Evolutionary conservation across 306 rosid species (phyloP), one percentile per base, ranked within the genome.

Genomic region (Trifolium dubium): DNA sequence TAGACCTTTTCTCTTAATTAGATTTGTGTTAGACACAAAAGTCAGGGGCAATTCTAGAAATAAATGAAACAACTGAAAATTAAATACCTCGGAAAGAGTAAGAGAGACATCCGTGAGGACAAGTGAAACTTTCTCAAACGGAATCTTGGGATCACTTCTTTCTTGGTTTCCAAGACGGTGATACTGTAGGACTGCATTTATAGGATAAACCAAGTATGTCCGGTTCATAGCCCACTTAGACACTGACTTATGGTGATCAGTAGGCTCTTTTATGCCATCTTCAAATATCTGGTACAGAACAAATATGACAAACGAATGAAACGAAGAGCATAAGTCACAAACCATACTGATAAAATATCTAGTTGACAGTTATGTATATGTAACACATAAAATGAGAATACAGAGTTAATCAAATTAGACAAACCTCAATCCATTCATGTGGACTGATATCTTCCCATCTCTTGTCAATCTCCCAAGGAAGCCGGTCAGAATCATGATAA

Each of bases 81-180:
- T 65, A 53, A 74, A 73, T 77, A 94, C 99, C 99, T 94, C 99
- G 3, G 95, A 83, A 14, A 94, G 41, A 69, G 93, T 94, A 76
- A 92, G 84, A 78, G 97, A 92, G 82, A 94, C 88, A 32, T 94
- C 93, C 40, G 86, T 85, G 64, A 94, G 88, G 72, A 79, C 89
- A 54, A 94, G 92, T 13, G 97, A 87, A 61, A 90, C 89, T 84
- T 88, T 94, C 83, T 94, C 97, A 76, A 83, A 92, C 13, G 97
- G 99, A 87, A 92, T 83, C 67, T 92, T 89, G 0, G 95, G 90
- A 81, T 92, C 87, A 79, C 73, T 85, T 82, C 86, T 86, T 81
- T 94, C 99, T 82, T 89, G 93, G 70, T 94, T 85, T 82, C 99
- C 99, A 71, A 92, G 92, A 73, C 99, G 99, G 77, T 92, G 97